Evolutionary conservation across 2,329 filamentous ascomycete species (phyloP).

Genomic region (Fusarium illudens): DNA sequence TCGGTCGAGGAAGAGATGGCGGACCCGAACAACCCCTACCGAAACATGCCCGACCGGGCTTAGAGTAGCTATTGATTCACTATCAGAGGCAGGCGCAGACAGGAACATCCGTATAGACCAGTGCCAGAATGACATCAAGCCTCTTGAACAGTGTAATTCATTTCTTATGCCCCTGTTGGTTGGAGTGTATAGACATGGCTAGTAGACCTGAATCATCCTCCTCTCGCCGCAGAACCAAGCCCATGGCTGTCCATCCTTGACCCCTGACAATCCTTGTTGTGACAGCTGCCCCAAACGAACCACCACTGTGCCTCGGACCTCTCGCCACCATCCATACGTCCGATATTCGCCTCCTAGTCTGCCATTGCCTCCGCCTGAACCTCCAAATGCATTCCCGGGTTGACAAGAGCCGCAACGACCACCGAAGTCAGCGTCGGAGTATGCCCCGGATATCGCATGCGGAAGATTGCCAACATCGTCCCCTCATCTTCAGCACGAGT

Average conservation of each 20-base stretch:
- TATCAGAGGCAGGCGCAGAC: neutral
- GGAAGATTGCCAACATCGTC: slow-evolving; percentile 1
- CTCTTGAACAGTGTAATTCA: neutral
- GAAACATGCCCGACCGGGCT: slow-evolving; percentile 42
- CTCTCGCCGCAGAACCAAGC: neutral
- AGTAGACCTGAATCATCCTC: too few species aligned
- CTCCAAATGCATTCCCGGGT: slow-evolving; percentile 26
- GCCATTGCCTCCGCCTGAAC: slow-evolving; percentile 27
- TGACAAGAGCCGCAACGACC: slow-evolving; percentile 24
- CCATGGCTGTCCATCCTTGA: neutral
- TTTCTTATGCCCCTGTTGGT: neutral
- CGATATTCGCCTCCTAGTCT: neutral
- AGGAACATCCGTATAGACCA: neutral
- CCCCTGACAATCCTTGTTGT: neutral
- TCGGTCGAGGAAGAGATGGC: slow-evolving; percentile 45
- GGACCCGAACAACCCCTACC: slow-evolving; percentile 38
- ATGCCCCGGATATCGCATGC: neutral
- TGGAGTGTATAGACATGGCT: neutral
- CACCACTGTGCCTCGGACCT: neutral
- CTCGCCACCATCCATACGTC: neutral
- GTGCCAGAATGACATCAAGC: neutral
- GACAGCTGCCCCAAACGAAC: neutral
- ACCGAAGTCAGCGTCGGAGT: slow-evolving; percentile 27
- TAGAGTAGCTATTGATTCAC: neutral
- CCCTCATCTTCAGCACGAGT: slow-evolving; percentile 21